Conservation (phyloP, 192 early-diverging fungal species). For the Mortierella antarctica region DNA sequence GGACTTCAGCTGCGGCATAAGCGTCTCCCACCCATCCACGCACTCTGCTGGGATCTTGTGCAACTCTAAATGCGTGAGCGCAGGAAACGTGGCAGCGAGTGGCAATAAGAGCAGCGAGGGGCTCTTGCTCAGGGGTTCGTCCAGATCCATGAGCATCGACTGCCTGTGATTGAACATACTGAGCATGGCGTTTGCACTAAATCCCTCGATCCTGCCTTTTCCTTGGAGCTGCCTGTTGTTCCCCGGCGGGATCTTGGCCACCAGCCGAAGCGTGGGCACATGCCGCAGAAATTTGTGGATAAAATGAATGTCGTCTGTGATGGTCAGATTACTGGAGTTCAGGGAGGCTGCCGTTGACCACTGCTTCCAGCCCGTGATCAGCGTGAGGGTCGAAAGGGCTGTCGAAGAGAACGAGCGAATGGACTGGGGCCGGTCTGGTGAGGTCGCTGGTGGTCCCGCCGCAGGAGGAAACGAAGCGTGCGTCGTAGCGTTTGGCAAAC, state of each 20-base stretch:
- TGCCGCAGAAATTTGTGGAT: constrained; percentile 59
- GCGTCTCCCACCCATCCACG: constrained; percentile 58
- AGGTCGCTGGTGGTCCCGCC: not conserved
- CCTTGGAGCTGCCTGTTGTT: constrained; percentile 14
- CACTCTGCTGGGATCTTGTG: constrained; percentile 56
- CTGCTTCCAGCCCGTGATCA: constrained; percentile 58
- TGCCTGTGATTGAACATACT: constrained; percentile 31
- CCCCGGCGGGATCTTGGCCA: constrained; percentile 40
- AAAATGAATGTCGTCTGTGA: constrained; percentile 60
- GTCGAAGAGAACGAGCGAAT: constrained; percentile 54
- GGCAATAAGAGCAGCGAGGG: constrained; percentile 39
- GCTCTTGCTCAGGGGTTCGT: not conserved
- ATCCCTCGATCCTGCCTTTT: constrained; percentile 46
- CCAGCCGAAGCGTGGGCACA: constrained; percentile 56
- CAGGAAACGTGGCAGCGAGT: constrained; percentile 42
- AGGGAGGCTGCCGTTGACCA: constrained; percentile 49
- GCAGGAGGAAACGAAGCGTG: constrained; percentile 24
- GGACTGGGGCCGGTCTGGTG: constrained; percentile 32
- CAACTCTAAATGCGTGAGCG: constrained; percentile 61
- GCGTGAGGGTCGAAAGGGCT: constrained; percentile 54
- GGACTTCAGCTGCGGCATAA: constrained; percentile 53
- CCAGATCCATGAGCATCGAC: not conserved
- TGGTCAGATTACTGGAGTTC: constrained; percentile 27
- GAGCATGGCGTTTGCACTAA: constrained; percentile 26
- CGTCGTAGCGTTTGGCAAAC: constrained; percentile 4